phyloP scores from a whole-genome alignment of 768 basidiomycete genomes.

The Boletellus emodensis region DNA sequence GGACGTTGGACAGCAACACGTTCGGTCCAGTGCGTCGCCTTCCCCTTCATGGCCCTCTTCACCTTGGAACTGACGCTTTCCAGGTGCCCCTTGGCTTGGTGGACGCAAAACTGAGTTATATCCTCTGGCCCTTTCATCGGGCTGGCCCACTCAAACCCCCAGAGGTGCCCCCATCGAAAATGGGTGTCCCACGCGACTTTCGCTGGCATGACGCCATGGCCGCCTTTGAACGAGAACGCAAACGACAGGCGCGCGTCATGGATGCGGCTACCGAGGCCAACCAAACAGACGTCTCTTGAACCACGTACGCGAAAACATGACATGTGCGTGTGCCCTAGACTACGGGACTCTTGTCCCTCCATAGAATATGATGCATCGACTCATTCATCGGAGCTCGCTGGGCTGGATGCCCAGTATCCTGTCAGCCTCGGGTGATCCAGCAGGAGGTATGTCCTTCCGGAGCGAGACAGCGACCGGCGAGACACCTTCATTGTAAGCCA shows the following conservation, averaged over 20 bases:
- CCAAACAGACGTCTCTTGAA: not conserved
- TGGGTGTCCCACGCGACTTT: conserved; percentile 19
- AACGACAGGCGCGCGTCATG: conserved; percentile 22
- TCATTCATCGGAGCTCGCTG: not conserved
- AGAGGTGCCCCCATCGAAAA: conserved; percentile 14
- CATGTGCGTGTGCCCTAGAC: too few species aligned
- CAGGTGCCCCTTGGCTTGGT: conserved; percentile 45
- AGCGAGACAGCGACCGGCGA: conserved; percentile 43
- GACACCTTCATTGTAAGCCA: conserved; percentile 41
- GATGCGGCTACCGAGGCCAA: not conserved
- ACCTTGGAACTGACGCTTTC: too few species aligned
- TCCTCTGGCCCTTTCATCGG: conserved; percentile 52
- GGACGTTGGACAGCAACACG: conserved; percentile 66
- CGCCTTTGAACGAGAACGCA: conserved; percentile 29
- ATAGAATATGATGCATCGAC: too few species aligned
- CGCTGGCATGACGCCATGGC: conserved; percentile 28
- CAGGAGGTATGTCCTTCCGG: conserved; percentile 41
- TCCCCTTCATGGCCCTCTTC: too few species aligned
- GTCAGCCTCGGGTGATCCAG: conserved; percentile 44
- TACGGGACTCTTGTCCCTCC: too few species aligned
- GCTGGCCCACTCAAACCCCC: conserved; percentile 35
- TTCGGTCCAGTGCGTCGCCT: conserved; percentile 57
- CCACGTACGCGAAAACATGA: too few species aligned
- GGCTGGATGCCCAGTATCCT: conserved; percentile 36
- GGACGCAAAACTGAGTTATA: conserved; percentile 45